Evolutionary conservation across 371 early-diverging fungal species (phyloP).

Genomic region (Mucor piriformis): DNA sequence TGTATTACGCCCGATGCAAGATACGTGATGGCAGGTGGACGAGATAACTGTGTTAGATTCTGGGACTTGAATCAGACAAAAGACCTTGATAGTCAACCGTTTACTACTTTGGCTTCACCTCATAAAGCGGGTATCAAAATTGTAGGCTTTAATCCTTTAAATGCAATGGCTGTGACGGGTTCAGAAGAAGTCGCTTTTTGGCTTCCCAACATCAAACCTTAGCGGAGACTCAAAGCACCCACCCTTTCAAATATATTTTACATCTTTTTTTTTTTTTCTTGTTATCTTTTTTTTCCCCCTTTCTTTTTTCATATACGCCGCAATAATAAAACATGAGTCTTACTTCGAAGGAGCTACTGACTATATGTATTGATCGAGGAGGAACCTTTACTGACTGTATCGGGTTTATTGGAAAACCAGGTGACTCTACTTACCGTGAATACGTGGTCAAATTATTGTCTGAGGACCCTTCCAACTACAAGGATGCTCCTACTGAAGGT

Average conservation of each 20-base stretch:
- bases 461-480: conserved; percentile 90
- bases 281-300: neutral
- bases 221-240: too few relatives aligned
- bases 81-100: conserved; percentile 17
- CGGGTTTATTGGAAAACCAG: conserved; percentile 64
- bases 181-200: conserved; percentile 32
- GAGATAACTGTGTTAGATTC: conserved; percentile 62
- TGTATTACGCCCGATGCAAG: conserved; percentile 80
- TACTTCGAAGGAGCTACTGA: conserved; percentile 21
- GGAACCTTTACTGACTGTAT: conserved; percentile 92
- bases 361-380: conserved; percentile 84
- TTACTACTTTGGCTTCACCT: conserved; percentile 34
- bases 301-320: neutral
- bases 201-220: conserved; percentile 14
- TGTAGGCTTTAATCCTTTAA: conserved; percentile 72
- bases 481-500: conserved; percentile 94
- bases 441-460: conserved; percentile 83
- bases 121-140: conserved; percentile 51
- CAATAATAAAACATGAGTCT: neutral
- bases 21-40: conserved; percentile 73
- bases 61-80: conserved; percentile 61
- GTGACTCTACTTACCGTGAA: conserved; percentile 53
- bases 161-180: conserved; percentile 70
- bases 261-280: neutral
- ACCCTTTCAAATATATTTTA: too few relatives aligned